Percentiles rank a stretch among this genome's conserved stretches.
phyloP scores from a whole-genome alignment of 116 monocot species.

The Dioscorea cayenensis region DNA sequence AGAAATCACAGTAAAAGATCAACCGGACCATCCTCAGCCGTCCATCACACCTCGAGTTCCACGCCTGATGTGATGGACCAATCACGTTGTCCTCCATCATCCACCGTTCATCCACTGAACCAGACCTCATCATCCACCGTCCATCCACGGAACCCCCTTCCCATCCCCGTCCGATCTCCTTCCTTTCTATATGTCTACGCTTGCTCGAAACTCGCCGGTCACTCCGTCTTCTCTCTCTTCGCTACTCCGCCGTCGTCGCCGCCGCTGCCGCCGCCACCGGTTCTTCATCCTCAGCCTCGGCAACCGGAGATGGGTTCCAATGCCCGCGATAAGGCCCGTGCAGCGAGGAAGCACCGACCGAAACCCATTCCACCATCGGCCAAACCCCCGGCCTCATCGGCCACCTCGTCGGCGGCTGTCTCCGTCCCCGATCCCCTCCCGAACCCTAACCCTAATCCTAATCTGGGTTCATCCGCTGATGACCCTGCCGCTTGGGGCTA shows the following conservation, averaged over 20 bases:
- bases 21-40: neutral
- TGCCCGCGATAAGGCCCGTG: slow-evolving; percentile 13
- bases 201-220: neutral
- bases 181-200: neutral
- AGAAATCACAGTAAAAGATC: neutral
- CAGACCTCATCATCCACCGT: neutral
- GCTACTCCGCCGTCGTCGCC: neutral
- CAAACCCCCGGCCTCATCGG: neutral
- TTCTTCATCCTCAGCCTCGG: neutral
- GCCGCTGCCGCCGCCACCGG: neutral
- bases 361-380: neutral
- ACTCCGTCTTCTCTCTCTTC: neutral
- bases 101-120: neutral
- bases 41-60: neutral
- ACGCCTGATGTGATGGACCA: neutral
- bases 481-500: slow-evolving; percentile 38
- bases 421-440: slow-evolving; percentile 4
- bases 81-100: neutral
- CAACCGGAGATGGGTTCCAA: slow-evolving; percentile 12
- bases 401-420: neutral
- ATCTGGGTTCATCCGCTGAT: slow-evolving; percentile 2
- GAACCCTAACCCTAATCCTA: slow-evolving; percentile 1
- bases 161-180: neutral
- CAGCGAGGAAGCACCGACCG: slow-evolving; percentile 7
- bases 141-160: neutral